Evolutionary conservation across 2,329 filamentous ascomycete genomes (phyloP).

Genomic region (Penicillium corylophilum): DNA sequence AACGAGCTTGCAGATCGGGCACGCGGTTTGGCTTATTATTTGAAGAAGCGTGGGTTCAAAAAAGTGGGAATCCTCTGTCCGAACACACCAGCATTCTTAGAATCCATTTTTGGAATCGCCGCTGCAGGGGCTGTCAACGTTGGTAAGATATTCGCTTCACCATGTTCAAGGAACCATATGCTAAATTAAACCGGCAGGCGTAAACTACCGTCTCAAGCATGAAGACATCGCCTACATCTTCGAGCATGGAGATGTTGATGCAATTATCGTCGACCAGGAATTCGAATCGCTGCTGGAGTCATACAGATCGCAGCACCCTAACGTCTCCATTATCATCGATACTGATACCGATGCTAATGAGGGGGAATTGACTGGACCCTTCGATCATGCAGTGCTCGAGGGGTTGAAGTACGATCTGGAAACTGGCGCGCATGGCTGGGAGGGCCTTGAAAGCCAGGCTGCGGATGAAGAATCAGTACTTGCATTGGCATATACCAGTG

Average conservation of each 20-base stretch:
- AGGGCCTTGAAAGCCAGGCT: slow-evolving; percentile 67
- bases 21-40: slow-evolving; percentile 81
- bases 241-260: slow-evolving; percentile 79
- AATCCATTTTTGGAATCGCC: slow-evolving; percentile 82
- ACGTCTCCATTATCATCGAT: slow-evolving; percentile 74
- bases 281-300: slow-evolving; percentile 67
- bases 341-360: slow-evolving; percentile 76
- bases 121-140: slow-evolving; percentile 79
- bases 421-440: slow-evolving; percentile 72
- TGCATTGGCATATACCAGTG: slow-evolving; percentile 89
- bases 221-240: slow-evolving; percentile 93
- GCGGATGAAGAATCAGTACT: slow-evolving; percentile 76
- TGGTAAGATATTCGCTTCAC: slow-evolving; percentile 36
- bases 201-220: slow-evolving; percentile 73
- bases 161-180: not conserved
- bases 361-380: slow-evolving; percentile 73
- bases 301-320: slow-evolving; percentile 61
- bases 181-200: slow-evolving; percentile 47
- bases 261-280: slow-evolving; percentile 83
- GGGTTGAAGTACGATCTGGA: slow-evolving; percentile 70
- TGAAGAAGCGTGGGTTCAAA: slow-evolving; percentile 70
- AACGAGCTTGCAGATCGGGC: slow-evolving; percentile 80
- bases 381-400: slow-evolving; percentile 78
- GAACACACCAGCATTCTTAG: slow-evolving; percentile 93
- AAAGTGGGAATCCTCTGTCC: slow-evolving; percentile 83